These are phyloP conservation scores for Vararia minispora DNA, from an alignment of 768 basidiomycete genomes.

Conservation along the genomic window DNA sequence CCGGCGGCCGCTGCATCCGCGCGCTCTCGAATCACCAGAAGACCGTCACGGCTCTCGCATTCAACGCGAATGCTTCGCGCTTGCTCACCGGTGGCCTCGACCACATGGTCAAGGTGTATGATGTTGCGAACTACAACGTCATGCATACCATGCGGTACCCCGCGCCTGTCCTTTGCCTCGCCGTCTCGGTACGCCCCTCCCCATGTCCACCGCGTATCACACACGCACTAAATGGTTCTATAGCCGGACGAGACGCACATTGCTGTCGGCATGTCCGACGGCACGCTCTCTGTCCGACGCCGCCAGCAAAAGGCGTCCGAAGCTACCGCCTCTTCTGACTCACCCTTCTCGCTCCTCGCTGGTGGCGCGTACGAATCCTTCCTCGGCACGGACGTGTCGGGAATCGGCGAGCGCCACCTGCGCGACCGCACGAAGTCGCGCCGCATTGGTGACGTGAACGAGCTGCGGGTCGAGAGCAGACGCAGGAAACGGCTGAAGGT, in stretches of 20 bases:
- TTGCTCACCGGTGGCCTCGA: conserved; percentile 87
- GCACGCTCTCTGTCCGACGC: conserved; percentile 92
- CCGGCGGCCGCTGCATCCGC: conserved; percentile 78
- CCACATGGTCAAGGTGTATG: conserved; percentile 98
- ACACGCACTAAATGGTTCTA: conserved; percentile 7
- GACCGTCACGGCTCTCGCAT: conserved; percentile 82
- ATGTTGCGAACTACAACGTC: conserved; percentile 87
- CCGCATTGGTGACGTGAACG: conserved; percentile 52
- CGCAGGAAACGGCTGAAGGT: conserved; percentile 64
- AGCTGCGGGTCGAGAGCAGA: conserved; percentile 67
- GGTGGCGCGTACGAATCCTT: conserved; percentile 61
- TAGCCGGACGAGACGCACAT: conserved; percentile 97
- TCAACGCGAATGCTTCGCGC: conserved; percentile 64
- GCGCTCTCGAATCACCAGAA: conserved; percentile 98
- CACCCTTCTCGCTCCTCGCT: conserved; percentile 29
- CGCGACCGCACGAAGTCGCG: conserved; percentile 38
- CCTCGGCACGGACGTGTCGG: conserved; percentile 40
- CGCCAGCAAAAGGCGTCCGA: conserved; percentile 72
- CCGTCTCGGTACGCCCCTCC: conserved; percentile 67
- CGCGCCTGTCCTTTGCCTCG: conserved; percentile 80
- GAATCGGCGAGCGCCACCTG: conserved; percentile 43
- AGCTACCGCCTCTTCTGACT: conserved; percentile 22
- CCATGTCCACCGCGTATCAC: background rate
- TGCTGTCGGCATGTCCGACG: conserved; percentile 95
- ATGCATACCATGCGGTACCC: conserved; percentile 99